A percentile compares a stretch with the other conserved stretches of the same genome.
These are phyloP conservation scores for Aspergillus baeticus DNA, from an alignment of 495 filamentous ascomycete genomes.

Conservation along the genomic window DNA sequence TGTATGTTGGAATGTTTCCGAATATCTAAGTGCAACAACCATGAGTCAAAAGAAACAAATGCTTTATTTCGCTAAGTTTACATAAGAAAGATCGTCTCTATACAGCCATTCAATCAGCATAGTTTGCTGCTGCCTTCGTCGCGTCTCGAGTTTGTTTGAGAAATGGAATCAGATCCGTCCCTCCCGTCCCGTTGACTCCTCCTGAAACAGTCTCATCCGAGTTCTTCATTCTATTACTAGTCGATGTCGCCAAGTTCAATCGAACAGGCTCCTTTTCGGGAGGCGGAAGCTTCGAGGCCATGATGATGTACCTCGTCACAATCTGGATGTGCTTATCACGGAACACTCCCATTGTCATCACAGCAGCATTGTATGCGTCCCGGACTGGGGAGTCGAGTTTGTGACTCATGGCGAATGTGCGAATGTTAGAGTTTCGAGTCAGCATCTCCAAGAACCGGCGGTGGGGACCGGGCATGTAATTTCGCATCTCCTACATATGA, in stretches of 20 bases:
- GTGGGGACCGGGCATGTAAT: slow-evolving; percentile 94
- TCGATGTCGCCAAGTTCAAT: slow-evolving; percentile 33
- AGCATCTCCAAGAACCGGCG: slow-evolving; percentile 81
- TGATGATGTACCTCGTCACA: slow-evolving; percentile 89
- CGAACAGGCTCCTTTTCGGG: slow-evolving; percentile 14
- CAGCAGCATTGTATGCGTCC: slow-evolving; percentile 82
- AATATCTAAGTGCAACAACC: not conserved
- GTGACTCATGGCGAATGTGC: slow-evolving; percentile 68
- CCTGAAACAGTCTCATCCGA: slow-evolving; percentile 16
- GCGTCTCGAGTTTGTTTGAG: slow-evolving; percentile 89
- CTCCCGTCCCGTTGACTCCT: slow-evolving; percentile 77
- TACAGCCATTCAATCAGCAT: slow-evolving; percentile 15
- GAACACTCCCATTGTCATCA: slow-evolving; percentile 76
- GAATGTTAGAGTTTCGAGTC: slow-evolving; percentile 73
- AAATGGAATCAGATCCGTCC: slow-evolving; percentile 87
- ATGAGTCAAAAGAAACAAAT: not conserved
- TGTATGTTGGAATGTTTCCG: not conserved
- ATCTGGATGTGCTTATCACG: slow-evolving; percentile 92
- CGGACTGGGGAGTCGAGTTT: slow-evolving; percentile 58
- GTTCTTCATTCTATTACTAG: slow-evolving; percentile 24
- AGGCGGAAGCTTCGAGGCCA: slow-evolving; percentile 37
- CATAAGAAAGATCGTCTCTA: not conserved
- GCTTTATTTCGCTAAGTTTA: not conserved
- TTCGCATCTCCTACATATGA: slow-evolving; percentile 72
- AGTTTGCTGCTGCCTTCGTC: slow-evolving; percentile 49